phyloP scores from a whole-genome alignment of 371 early-diverging fungal species.

The Syncephalastrum racemosum region DNA sequence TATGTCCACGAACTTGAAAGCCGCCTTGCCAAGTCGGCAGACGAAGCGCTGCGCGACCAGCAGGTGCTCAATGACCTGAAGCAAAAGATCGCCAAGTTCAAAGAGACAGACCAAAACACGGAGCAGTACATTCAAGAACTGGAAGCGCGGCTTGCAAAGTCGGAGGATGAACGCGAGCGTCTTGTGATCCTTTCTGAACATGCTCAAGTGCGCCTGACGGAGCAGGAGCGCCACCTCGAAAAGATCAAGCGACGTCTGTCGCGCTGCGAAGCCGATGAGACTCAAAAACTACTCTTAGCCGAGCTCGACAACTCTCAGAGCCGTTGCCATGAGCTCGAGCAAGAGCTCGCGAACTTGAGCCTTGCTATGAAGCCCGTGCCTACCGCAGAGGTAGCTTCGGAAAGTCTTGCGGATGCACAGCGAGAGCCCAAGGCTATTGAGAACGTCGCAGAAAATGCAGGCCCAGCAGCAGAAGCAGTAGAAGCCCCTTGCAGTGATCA shows the following conservation, averaged over 20 bases:
- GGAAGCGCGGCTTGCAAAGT: conserved; percentile 28
- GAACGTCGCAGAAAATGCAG: background rate
- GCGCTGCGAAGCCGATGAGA: conserved; percentile 5
- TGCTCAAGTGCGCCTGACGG: conserved; percentile 13
- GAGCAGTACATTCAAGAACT: conserved; percentile 50
- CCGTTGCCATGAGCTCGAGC: conserved; percentile 15
- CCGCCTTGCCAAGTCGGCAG: conserved; percentile 33
- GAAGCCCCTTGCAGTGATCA: background rate
- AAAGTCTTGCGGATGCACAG: too few species aligned
- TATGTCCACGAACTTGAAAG: conserved; percentile 47
- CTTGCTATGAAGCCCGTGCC: background rate
- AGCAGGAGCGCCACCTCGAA: conserved; percentile 16
- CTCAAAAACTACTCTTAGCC: conserved; percentile 9
- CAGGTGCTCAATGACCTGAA: conserved; percentile 32
- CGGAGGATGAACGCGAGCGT: conserved; percentile 9
- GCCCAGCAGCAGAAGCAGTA: background rate
- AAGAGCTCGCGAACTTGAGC: conserved; percentile 8
- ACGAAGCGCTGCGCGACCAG: conserved; percentile 31
- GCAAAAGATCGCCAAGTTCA: conserved; percentile 36
- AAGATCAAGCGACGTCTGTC: conserved; percentile 11
- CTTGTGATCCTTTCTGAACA: conserved; percentile 5
- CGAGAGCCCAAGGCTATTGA: background rate
- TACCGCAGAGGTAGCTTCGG: background rate
- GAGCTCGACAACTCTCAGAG: conserved; percentile 17
- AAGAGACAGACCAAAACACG: conserved; percentile 43